Conservation (phyloP, 169 alveolate genomes). For the Plasmodium yoelii region DNA sequence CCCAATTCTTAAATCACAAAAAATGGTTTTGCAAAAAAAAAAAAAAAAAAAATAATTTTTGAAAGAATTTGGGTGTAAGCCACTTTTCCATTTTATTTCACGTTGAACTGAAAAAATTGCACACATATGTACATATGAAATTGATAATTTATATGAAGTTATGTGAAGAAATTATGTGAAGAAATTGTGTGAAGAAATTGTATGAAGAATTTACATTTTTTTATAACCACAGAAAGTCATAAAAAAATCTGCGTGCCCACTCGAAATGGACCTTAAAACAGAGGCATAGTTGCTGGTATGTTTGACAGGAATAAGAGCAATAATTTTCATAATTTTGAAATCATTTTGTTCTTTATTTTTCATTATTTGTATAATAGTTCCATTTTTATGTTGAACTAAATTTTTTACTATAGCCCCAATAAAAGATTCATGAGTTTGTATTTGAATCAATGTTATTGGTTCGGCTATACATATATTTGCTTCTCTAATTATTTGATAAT, state of each 20-base stretch:
- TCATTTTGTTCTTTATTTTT: constrained; percentile 32
- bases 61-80: no score
- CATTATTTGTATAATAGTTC: constrained; percentile 65
- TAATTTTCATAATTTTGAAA: constrained; percentile 69
- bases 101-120: no score
- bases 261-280: constrained; percentile 63
- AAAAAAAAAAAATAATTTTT: no score
- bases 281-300: constrained; percentile 66
- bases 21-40: no score
- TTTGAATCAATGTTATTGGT: constrained; percentile 59
- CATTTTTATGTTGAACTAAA: constrained; percentile 65
- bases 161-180: no score
- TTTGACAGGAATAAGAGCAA: constrained; percentile 56
- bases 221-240: constrained; percentile 73
- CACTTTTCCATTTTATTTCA: no score
- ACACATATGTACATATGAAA: no score
- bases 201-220: no score
- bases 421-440: constrained; percentile 74
- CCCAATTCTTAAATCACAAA: no score
- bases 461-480: constrained; percentile 53
- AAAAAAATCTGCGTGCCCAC: constrained; percentile 70
- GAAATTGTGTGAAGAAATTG: no score
- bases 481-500: constrained; percentile 49
- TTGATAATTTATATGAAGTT: no score
- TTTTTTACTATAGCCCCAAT: constrained; percentile 65